Base-by-base conservation (phyloP, 345 rosid species). In the Toxicodendron radicans region DNA sequence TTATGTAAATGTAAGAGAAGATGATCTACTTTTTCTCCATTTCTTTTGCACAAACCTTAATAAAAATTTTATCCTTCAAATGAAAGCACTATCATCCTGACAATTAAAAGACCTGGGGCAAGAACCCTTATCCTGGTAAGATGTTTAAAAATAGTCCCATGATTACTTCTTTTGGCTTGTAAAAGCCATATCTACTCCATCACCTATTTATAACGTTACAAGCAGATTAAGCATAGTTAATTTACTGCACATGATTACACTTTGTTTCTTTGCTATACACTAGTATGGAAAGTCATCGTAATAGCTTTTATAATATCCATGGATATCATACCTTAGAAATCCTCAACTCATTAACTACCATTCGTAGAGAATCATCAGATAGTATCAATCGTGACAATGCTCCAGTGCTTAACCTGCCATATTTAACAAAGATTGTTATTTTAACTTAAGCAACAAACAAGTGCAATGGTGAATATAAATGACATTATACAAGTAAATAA, bases 321-420 rank as follows among this genome's bases (percentile, higher is more conserved):
- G 20, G 24, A n/a, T 3, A 1, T 5, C 6, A 10, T 70, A 95
- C 98, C 98, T 95, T 90, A 64, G 90, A 82, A 73, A 81, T 77
- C 78, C 99, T 86, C 72, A 91, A 79, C 68, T 87, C 92, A 76
- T 93, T 95, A 41, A 88, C 97, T 5, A 93, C 93, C 86, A 83
- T 76, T 56, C 97, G 83, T 72, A 95, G 96, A 82, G 91, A 80
- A 79, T 91, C 97, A 80, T 93, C 88, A 1, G 95, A 91, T 20
- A 93, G 87, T 78, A 95, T 85, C 87, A 93, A 81, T 62, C 97
- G 89, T 38, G 98, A 93, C 49, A 95, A 74, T n/a, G 89, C 97
- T 76, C 99, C 99, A 43, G 98, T 90, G 79, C 96, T 91, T 85
- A 93, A 83, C 80, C 99, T 93, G 87, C 72, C 83, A 80, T 11